Evolutionary conservation across 768 basidiomycete genomes (phyloP).

Genomic region (Russula vinacea): DNA sequence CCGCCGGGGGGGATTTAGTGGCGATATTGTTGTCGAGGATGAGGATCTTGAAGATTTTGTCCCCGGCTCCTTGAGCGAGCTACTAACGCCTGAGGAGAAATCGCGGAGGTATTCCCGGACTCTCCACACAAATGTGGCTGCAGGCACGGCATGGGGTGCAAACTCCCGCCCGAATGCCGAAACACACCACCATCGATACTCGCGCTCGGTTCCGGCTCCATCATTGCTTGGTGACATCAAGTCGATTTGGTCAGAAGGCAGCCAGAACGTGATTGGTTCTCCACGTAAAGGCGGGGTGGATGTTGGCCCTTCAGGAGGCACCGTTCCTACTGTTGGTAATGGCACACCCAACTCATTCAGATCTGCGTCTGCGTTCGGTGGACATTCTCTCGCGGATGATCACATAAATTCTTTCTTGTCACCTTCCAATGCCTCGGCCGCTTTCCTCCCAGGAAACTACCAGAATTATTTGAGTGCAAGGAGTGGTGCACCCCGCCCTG

Average conservation of each 20-base stretch:
- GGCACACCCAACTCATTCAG: conserved; percentile 55
- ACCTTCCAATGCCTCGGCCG: conserved; percentile 78
- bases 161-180: conserved; percentile 32
- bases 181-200: conserved; percentile 63
- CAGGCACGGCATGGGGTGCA: conserved; percentile 24
- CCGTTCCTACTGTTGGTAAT: conserved; percentile 34
- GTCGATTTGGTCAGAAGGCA: conserved; percentile 74
- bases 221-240: conserved; percentile 71
- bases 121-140: conserved; percentile 42
- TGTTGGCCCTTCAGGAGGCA: conserved; percentile 30
- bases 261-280: conserved; percentile 37
- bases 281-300: conserved; percentile 34
- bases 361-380: conserved; percentile 43
- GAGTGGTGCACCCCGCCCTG: conserved; percentile 35
- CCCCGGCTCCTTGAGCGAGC: conserved; percentile 82
- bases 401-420: conserved; percentile 45
- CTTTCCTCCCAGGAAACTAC: conserved; percentile 73
- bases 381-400: conserved; percentile 37
- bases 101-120: conserved; percentile 77
- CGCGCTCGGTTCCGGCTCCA: conserved; percentile 76
- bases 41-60: conserved; percentile 87
- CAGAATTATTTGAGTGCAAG: conserved; percentile 59
- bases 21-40: conserved; percentile 53
- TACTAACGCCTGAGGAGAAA: conserved; percentile 85
- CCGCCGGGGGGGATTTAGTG: conserved; percentile 21